Evolutionary conservation across 164 flowering plant species (phyloP).

Genomic region (Hamamelis virginiana): DNA sequence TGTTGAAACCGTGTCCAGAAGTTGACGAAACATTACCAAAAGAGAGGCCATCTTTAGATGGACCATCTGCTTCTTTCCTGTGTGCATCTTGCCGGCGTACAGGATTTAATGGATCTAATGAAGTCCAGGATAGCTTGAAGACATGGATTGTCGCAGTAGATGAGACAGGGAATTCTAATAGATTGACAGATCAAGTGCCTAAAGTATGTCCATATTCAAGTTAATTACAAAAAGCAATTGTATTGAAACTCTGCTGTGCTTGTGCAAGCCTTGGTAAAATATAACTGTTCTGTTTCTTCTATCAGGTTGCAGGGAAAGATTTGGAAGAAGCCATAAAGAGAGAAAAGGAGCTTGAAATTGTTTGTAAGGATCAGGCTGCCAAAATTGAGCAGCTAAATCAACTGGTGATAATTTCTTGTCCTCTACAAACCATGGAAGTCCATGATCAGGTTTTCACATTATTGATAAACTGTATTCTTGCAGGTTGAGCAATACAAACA

Average conservation of each 20-base stretch:
- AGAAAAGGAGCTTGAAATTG: constrained; percentile 58
- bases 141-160: constrained; percentile 37
- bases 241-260: background rate
- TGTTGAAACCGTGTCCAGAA: constrained; percentile 49
- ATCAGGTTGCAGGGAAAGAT: constrained; percentile 36
- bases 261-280: background rate
- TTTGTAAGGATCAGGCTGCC: constrained; percentile 71
- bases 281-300: constrained; percentile 6
- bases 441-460: background rate
- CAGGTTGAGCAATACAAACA: constrained; percentile 60
- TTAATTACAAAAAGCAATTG: background rate
- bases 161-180: constrained; percentile 24
- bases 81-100: constrained; percentile 61
- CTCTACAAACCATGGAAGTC: background rate
- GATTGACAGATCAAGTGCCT: constrained; percentile 12
- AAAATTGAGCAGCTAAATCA: constrained; percentile 68
- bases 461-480: constrained; percentile 2
- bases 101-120: constrained; percentile 21
- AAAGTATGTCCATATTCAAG: constrained; percentile 25
- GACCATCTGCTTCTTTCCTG: constrained; percentile 32
- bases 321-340: constrained; percentile 28
- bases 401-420: constrained; percentile 40
- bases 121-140: constrained; percentile 49
- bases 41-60: constrained; percentile 22
- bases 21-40: constrained; percentile 42